Base-by-base conservation (phyloP, 306 rosid genomes). In the Trichosanthes truncata region DNA sequence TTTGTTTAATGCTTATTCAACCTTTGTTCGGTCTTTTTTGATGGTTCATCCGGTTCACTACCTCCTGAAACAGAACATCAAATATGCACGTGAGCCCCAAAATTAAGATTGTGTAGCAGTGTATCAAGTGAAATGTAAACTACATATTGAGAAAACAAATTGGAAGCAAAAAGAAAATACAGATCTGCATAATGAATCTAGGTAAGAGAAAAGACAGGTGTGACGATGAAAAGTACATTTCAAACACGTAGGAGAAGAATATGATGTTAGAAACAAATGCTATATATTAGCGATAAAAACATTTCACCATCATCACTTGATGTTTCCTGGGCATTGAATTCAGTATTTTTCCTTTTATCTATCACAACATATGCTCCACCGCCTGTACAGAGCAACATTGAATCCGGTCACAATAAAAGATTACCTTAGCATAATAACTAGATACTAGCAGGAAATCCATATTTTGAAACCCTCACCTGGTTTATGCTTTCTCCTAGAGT, bases 401-500 rank as follows among this genome's bases (percentile, higher is more conserved):
- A 40, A 81, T 17, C 74, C 49, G 55, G 80, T 66, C 78, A 52
- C 55, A 65, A 81, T 49, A 81, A 75, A 78, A 67, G 29, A 52
- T 51, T 48, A 48, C 53, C 78, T 46, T 74, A 74, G 21, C 78
- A 49, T 17, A 74, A 31, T 25, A 15, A 49, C 61, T 41, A 49
- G 45, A 18, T 21, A 13, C 15, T 2, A 29, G 14, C 61, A 26
- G 61, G 40, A 74, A 49, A 46, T 14, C 8, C 78, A 48, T 48
- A 74, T 7, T 31, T 46, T 17, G 6, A 74, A 74, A 41, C 72
- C 66, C 67, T 55, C 79, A 92, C 98, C 98, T 85, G 94, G 92
- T 81, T 90, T 92, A 31, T 91, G 93, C 82, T 95, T 95, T 88
- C 97, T 91, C 87, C 97, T 87, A 29, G 98, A 95, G 84, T 95